Percentiles rank a stretch among this genome's conserved stretches.
Conservation (phyloP, 2,329 filamentous ascomycete genomes). For the Aspergillus ibericus region DNA sequence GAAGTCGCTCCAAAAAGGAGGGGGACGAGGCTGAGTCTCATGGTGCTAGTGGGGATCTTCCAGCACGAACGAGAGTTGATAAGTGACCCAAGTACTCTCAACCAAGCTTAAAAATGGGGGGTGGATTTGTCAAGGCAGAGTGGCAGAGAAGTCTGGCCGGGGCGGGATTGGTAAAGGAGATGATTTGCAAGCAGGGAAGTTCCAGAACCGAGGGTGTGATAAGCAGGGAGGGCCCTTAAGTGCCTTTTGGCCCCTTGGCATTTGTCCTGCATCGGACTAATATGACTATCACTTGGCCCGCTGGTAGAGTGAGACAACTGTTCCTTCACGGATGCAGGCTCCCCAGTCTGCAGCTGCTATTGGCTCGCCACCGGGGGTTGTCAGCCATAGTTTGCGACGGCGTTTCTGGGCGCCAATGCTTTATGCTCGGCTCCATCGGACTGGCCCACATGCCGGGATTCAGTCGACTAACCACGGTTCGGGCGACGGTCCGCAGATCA, state of each 20-base stretch:
- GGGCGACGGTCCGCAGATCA: neutral
- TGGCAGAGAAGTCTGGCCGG: neutral
- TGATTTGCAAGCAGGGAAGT: neutral
- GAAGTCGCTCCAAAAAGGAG: slow-evolving; percentile 1
- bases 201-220: neutral
- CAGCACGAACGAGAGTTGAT: neutral
- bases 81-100: neutral
- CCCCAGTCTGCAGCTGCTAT: neutral
- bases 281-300: neutral
- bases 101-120: neutral
- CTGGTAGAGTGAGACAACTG: neutral
- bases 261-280: neutral
- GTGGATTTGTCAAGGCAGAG: neutral
- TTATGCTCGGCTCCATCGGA: neutral
- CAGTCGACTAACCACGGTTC: neutral
- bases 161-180: neutral
- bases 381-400: neutral
- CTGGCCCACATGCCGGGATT: neutral
- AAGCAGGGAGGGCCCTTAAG: neutral
- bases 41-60: neutral
- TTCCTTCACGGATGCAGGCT: neutral
- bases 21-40: neutral
- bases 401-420: neutral
- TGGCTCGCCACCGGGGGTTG: neutral
- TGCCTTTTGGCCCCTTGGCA: neutral